Conservation (phyloP, 2,329 filamentous ascomycete genomes). For the Bipolaris sorokiniana region DNA sequence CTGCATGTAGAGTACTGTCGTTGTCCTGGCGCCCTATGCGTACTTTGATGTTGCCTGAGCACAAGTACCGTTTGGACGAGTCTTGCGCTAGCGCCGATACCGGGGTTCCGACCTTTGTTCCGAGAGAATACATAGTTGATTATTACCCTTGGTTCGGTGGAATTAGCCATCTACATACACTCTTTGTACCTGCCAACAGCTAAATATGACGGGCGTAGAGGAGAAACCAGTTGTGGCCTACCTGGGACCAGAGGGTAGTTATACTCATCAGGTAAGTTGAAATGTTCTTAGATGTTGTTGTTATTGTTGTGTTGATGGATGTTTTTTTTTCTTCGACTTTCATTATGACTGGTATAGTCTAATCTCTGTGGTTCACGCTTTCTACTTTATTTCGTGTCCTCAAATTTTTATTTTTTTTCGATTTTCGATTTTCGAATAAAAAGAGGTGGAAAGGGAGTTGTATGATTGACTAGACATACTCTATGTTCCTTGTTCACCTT, state of each 20-base stretch:
- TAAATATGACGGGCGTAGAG: constrained; percentile 19
- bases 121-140: background rate
- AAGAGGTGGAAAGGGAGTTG: too few relatives aligned
- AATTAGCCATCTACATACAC: background rate
- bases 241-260: constrained; percentile 69
- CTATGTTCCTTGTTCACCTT: background rate
- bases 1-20: background rate
- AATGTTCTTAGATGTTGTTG: background rate
- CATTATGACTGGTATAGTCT: too few relatives aligned
- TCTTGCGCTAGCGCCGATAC: constrained; percentile 13
- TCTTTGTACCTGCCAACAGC: background rate
- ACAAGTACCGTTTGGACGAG: background rate
- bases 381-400: background rate
- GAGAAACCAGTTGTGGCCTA: constrained; percentile 57
- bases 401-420: too few relatives aligned
- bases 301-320: background rate
- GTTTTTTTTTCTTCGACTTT: background rate
- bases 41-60: background rate
- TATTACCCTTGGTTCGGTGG: background rate
- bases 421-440: background rate
- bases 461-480: too few relatives aligned
- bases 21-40: background rate
- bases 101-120: constrained; percentile 17
- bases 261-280: constrained; percentile 69
- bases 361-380: background rate